Percentiles rank a stretch among this genome's conserved stretches.
Evolutionary conservation across 805 yeast species (phyloP).

Genomic region (Kregervanrija pseudodelftensis): DNA sequence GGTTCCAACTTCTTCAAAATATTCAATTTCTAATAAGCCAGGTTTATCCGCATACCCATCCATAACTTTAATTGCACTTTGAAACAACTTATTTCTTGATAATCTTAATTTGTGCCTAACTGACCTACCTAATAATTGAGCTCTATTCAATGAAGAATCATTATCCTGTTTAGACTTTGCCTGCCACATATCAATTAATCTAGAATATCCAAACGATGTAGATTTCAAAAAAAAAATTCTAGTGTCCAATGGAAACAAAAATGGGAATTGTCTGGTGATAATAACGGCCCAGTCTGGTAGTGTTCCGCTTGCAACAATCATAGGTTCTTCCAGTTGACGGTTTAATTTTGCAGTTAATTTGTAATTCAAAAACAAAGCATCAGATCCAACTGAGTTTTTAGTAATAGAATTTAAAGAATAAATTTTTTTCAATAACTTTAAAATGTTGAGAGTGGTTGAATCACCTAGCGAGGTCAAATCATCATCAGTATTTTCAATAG

Average conservation of each 20-base stretch:
- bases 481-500: conserved; percentile 21
- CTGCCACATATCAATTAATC: conserved; percentile 74
- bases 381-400: conserved; percentile 22
- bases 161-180: conserved; percentile 32
- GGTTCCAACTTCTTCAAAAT: conserved; percentile 86
- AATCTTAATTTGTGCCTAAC: conserved; percentile 75
- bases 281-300: conserved; percentile 80
- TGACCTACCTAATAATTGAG: conserved; percentile 63
- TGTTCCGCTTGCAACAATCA: conserved; percentile 79
- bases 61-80: conserved; percentile 74
- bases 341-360: conserved; percentile 81
- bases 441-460: conserved; percentile 30
- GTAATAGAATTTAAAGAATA: conserved; percentile 31
- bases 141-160: conserved; percentile 16
- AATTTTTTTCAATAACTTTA: conserved; percentile 42
- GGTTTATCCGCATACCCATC: conserved; percentile 74
- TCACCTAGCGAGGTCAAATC: conserved; percentile 28
- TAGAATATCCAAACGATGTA: conserved; percentile 85
- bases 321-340: conserved; percentile 82
- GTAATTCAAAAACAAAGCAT: conserved; percentile 53
- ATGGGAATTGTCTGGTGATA: conserved; percentile 69
- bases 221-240: conserved; percentile 72
- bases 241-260: conserved; percentile 77
- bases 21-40: conserved; percentile 78
- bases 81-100: conserved; percentile 59